Percentiles rank a stretch among this genome's conserved stretches.
Evolutionary conservation across 257 asterid species (phyloP).

Genomic region (Cynanchum wilfordii): DNA sequence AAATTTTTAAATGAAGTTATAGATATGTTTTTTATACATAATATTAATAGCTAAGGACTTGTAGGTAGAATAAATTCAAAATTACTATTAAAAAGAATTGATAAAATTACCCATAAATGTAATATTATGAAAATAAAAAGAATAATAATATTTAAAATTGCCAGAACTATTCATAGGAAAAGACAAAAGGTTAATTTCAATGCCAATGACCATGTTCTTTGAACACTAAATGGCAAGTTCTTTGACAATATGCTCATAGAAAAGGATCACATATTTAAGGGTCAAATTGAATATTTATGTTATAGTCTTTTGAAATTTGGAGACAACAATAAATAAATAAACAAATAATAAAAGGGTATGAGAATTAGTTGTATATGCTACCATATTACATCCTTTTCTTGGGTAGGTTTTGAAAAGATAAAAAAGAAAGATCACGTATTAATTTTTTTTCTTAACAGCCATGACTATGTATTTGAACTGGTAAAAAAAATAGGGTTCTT

Average conservation of each 20-base stretch:
- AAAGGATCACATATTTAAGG: background rate
- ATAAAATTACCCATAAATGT: too few species aligned
- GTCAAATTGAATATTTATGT: background rate
- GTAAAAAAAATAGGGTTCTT: conserved; percentile 10
- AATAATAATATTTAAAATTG: too few species aligned
- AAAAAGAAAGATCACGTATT: conserved; percentile 28
- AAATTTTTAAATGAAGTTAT: too few species aligned
- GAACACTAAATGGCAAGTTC: background rate
- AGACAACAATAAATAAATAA: background rate
- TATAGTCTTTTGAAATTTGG: background rate
- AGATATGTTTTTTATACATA: too few species aligned
- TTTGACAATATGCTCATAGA: background rate
- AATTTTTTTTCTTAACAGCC: conserved; percentile 32
- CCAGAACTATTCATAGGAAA: background rate
- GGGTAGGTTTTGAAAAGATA: conserved; percentile 52
- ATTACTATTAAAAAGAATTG: too few species aligned
- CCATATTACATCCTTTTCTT: conserved; percentile 33
- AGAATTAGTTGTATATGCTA: background rate
- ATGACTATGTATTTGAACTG: conserved; percentile 45
- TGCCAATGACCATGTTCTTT: background rate
- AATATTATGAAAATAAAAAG: too few species aligned
- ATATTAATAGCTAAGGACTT: too few species aligned
- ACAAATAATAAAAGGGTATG: too few species aligned
- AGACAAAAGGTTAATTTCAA: background rate
- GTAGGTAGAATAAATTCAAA: too few species aligned